Evolutionary conservation across 495 filamentous ascomycete species (phyloP), one percentile per base, ranked within the genome.

Genomic region (Lasiosphaeria miniovina): DNA sequence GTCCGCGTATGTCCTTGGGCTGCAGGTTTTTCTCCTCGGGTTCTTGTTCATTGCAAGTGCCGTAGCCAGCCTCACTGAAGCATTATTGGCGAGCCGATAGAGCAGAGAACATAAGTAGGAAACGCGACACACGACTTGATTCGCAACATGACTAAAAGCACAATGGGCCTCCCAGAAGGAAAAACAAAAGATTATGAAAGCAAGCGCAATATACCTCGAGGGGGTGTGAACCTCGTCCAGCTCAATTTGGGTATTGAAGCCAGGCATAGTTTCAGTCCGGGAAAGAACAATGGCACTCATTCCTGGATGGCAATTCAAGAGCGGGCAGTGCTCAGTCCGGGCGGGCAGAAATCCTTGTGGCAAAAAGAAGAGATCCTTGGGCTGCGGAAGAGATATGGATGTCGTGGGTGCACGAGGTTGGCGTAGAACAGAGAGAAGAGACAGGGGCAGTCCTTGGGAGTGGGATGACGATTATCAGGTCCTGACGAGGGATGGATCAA

Each of bases 211-310:
- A 78, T 80, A 81, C 78, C 78, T 81, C 68, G 78, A 75, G 68
- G 77, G 78, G 66, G 76, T 77, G 68, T 79, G 76, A 69, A 80
- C 76, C 70, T 81, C 77, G 62, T 81, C 78, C 70, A 78, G 69
- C 66, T 80, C 77, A 68, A 72, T 59, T 64, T 75, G 72, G 58
- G 24, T 24, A 24, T 72, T 79, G 71, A 66, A 80, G 65, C 71
- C 71, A 70, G 77, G 69, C 78, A 81, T 80, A 64, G 60, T 77
- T 58, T 76, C 71, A 65, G 61, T 69, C 68, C 71, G 71, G 69
- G 73, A 61, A 63, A 75, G 61, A 74, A 75, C 70, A 73, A 76
- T 66, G 69, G 75, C 66, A 73, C 71, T 74, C 74, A 76, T 74
- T 73, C 65, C 65, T 58, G 61, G 63, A 41, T 14, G 48, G 57